A percentile compares a stretch with the other conserved stretches of the same genome.
Evolutionary conservation across 73 alveolate genomes (phyloP).

Genomic region (Effrenium voratum): DNA sequence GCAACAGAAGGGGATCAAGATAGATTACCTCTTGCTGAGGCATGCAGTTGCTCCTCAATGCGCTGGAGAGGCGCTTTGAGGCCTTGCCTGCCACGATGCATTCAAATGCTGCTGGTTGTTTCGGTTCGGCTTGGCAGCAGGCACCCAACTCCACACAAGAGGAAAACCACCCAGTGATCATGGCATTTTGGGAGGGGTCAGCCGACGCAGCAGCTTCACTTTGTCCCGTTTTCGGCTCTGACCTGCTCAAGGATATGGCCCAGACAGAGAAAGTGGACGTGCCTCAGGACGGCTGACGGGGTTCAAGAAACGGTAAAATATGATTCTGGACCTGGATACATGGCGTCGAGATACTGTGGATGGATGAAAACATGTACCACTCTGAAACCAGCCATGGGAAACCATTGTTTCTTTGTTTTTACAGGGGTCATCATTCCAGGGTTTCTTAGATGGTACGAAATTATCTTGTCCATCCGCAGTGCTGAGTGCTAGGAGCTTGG

Average conservation of each 20-base stretch:
- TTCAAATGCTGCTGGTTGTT: not conserved
- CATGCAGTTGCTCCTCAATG: slow-evolving; percentile 70
- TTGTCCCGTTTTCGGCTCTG: not conserved
- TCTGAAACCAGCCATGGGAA: not conserved
- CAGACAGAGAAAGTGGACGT: slow-evolving; percentile 28
- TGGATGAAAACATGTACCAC: not conserved
- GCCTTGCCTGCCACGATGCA: not conserved
- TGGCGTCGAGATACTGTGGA: not conserved
- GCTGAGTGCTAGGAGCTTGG: slow-evolving; percentile 27
- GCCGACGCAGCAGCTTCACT: not conserved
- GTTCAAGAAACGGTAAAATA: not conserved
- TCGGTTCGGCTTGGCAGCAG: not conserved
- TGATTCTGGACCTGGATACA: not conserved
- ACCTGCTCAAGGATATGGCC: not conserved
- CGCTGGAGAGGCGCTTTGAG: slow-evolving; percentile 79
- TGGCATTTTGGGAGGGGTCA: not conserved
- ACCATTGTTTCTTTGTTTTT: not conserved
- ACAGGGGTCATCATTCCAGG: not conserved
- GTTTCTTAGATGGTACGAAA: not conserved
- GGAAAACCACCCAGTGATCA: not conserved
- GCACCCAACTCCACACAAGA: not conserved
- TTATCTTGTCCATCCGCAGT: not conserved
- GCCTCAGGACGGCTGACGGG: not conserved
- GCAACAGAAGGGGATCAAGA: not conserved
- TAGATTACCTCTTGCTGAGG: not conserved